Percentiles rank a stretch among this genome's conserved stretches.
phyloP scores from a whole-genome alignment of 2,329 filamentous ascomycete species.

The Bipolaris zeicola region DNA sequence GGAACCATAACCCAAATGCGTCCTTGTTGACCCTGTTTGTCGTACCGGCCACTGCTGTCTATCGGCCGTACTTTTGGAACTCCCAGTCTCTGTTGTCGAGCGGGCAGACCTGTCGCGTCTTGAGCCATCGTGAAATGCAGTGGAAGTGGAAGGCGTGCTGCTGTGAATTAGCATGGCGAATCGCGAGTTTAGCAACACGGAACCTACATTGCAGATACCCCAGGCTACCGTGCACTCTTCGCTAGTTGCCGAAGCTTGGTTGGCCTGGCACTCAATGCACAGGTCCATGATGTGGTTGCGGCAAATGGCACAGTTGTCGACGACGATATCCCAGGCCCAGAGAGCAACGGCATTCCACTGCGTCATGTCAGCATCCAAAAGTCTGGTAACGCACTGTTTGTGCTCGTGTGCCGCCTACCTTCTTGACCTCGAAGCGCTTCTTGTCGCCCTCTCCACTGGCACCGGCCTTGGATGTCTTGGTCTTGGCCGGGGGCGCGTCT shows the following conservation, averaged over 20 bases:
- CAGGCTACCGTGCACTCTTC: slow-evolving; percentile 99
- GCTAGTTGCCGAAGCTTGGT: slow-evolving; percentile 94
- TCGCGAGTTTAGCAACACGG: background rate
- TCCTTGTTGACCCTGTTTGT: slow-evolving; percentile 4
- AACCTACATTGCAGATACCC: slow-evolving; percentile 97
- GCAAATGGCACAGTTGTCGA: slow-evolving; percentile 99
- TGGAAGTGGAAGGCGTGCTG: slow-evolving; percentile 99
- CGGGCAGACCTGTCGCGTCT: slow-evolving; percentile 97
- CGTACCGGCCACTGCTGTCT: slow-evolving; percentile 11
- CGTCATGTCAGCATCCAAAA: slow-evolving; percentile 24
- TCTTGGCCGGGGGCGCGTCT: slow-evolving; percentile 69
- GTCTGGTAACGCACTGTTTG: background rate
- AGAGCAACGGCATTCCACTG: slow-evolving; percentile 98
- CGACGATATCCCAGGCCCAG: slow-evolving; percentile 99
- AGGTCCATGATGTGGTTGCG: slow-evolving; percentile 99
- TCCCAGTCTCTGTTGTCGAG: slow-evolving; percentile 99
- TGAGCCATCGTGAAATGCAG: slow-evolving; percentile 98
- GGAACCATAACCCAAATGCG: slow-evolving; percentile 25
- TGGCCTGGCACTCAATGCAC: slow-evolving; percentile 98
- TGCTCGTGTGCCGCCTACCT: slow-evolving; percentile 63
- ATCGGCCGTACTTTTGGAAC: slow-evolving; percentile 96
- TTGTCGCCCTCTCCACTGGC: slow-evolving; percentile 68
- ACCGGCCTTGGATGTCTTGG: slow-evolving; percentile 57
- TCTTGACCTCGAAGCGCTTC: slow-evolving; percentile 99
- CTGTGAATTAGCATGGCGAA: slow-evolving; percentile 44